Evolutionary conservation across 129 eudicot species (phyloP), one percentile per base, ranked within the genome.

Genomic region (Solidago caesia): DNA sequence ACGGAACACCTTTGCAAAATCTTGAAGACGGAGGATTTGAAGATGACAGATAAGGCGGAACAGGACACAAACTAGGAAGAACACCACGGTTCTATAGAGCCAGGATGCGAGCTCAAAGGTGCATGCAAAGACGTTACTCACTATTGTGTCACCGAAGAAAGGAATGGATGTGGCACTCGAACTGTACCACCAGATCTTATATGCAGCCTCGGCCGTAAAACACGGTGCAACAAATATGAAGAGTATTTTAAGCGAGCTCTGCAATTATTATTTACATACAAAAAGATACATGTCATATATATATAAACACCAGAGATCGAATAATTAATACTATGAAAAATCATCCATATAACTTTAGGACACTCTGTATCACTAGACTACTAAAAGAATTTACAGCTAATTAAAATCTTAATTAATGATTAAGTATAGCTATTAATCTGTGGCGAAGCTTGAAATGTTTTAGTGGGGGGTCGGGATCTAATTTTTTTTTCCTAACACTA

Each of bases 141-240:
- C 86, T 7, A 85, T 44, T 10, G 65, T 86, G 44, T 91, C 88
- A 13, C 99, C 99, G 64, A 95, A 64, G 85, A 91, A 95, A 2
- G 99, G 96, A 64, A 95, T 89, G 5, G 77, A 83, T 6, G 96
- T 87, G 66, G 87, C 92, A 21, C 99, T 97, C 2, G 99, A 95
- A 75, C 77, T 67, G 72, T 95, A 95, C 99, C 99, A 95, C 97
- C 99, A 95, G 60, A 91, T 85, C 78, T 91, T 95, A 75, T 95
- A 91, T n/a, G 96, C 94, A 60, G 88, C 71, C 85, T 95, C 94
- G 1, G 87, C 92, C 15, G 86, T 83, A 64, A 95, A 95, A 78
- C 99, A 95, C 26, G 99, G 99, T 14, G 90, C 68, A 0, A 95
- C 99, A 53, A 95, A 91, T 60, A 84, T 64, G 74, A 89, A 87